Conservation (phyloP, 495 filamentous ascomycete species). For the Trichoderma reesei region DNA sequence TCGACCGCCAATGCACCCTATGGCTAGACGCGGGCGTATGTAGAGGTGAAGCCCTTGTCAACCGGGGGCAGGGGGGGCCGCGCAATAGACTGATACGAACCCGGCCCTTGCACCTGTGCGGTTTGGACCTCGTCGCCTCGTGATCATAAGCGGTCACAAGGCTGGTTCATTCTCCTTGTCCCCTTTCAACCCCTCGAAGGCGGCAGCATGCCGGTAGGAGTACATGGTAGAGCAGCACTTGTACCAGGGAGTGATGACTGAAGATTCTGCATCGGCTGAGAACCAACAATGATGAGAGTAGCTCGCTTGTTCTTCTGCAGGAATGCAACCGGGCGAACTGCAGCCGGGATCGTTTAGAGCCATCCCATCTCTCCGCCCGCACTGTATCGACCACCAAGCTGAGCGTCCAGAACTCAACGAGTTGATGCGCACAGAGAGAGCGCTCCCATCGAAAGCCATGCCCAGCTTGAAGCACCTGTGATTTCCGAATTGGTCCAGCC, state of each 20-base stretch:
- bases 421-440: neutral
- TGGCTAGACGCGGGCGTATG: neutral
- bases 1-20: constrained; percentile 8
- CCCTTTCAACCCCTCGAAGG: neutral
- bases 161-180: neutral
- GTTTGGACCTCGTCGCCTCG: constrained; percentile 2
- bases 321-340: neutral
- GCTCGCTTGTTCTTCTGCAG: neutral
- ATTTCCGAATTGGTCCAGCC: constrained; percentile 1
- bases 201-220: neutral
- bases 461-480: neutral
- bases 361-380: neutral
- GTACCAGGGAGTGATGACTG: no score
- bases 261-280: neutral
- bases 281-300: neutral
- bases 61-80: neutral
- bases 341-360: neutral
- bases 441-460: neutral
- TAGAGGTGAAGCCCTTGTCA: neutral
- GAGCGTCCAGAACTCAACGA: neutral
- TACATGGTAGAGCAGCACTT: neutral
- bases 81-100: constrained; percentile 2
- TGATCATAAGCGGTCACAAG: constrained; percentile 9
- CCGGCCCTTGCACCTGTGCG: neutral
- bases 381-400: neutral